Evolutionary conservation across 768 basidiomycete species (phyloP).

Genomic region (Lactarius sp.): DNA sequence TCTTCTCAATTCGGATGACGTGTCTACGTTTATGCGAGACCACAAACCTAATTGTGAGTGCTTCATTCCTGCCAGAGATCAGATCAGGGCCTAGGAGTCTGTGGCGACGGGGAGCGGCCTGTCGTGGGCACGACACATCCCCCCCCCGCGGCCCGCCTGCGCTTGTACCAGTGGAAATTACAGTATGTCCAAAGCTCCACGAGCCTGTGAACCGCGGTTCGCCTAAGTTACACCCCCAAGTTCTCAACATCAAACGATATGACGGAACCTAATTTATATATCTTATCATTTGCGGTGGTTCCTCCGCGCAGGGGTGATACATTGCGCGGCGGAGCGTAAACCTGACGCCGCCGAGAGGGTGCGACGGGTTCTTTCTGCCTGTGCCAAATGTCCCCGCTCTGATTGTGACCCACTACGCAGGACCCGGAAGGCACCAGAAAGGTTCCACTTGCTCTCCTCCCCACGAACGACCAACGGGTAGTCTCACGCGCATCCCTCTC

Average conservation of each 20-base stretch:
- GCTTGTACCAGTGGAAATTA: not conserved
- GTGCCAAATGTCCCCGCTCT: constrained; percentile 5
- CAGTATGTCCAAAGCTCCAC: not conserved
- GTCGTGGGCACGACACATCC: not conserved
- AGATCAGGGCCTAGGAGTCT: not conserved
- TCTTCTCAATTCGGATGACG: constrained; percentile 52
- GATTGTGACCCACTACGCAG: constrained; percentile 32
- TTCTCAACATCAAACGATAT: not conserved
- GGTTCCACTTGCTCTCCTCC: constrained; percentile 36
- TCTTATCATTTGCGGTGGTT: not conserved
- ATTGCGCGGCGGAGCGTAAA: constrained; percentile 91
- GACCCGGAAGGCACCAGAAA: constrained; percentile 63
- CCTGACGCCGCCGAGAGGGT: constrained; percentile 93
- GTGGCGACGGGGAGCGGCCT: not conserved
- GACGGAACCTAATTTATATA: not conserved
- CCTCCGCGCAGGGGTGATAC: constrained; percentile 64
- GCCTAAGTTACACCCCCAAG: not conserved
- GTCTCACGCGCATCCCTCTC: constrained; percentile 14
- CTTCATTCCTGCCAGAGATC: not conserved
- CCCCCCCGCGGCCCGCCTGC: too few relatives aligned
- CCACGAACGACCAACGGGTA: not conserved
- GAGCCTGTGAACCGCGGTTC: constrained; percentile 1
- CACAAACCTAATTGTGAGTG: constrained; percentile 68
- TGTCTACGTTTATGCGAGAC: constrained; percentile 49
- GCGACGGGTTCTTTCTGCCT: constrained; percentile 22